Evolutionary conservation across 179 eudicot genomes (phyloP), one percentile per base, ranked within the genome.

Genomic region (Drosera spatulata): DNA sequence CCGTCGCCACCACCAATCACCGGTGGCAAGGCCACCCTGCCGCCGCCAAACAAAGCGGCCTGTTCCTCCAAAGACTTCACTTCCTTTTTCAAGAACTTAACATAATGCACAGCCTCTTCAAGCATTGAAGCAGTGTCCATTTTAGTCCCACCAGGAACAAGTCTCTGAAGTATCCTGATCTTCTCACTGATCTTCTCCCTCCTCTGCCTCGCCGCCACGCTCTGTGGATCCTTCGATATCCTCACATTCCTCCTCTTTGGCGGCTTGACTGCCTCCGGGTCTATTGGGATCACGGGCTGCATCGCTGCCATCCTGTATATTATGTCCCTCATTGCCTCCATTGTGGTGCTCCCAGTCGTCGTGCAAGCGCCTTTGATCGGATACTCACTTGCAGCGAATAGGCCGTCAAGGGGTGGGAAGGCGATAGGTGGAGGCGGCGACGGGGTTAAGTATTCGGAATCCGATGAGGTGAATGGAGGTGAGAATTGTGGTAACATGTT

Each of bases 51-150:
- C 53, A 50, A 10, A 10, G n/a, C 53, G 38, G 61, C 45, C 37
- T 14, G 41, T 39, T 33, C 37, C 56, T 61, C 46, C 11, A 61
- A n/a, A 5, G 55, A 37, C 56, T 61, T 38, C 46, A 61, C 56
- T 37, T 61, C 54, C 12, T 40, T 38, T 56, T 50, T 61, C 55
- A 61, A 50, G 63, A 80, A 80, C 81, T 73, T 80, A 42, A 80
- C 45, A 39, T 80, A 80, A 64, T 80, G 80, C n/a, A 68, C 70
- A 1, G 81, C 84, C 61, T 80, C 84, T 7, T 80, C 84, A 58
- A 80, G 38, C 84, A 76, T 80, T 0, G 81, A 76, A 44, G 84
- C 81, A 8, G 84, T 80, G 40, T 80, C 84, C 79, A 80, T 66
- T 22, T 22, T 22, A 22, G 33, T 22, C 33, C 33, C 33, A 22